Evolutionary conservation across 768 basidiomycete genomes (phyloP).

Genomic region (Vararia minispora): DNA sequence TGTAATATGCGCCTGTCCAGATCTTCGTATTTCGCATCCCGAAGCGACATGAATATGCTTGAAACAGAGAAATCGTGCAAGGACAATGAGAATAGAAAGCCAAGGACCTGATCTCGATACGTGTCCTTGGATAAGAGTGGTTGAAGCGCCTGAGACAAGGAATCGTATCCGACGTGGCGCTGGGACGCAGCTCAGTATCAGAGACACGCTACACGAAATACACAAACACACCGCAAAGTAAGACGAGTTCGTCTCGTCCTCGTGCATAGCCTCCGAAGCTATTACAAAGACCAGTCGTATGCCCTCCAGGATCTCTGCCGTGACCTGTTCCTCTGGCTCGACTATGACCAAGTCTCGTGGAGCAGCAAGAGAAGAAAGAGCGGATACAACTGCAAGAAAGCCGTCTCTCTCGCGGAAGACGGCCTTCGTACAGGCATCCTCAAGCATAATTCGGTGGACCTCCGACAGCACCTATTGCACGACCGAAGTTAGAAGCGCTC

Average conservation of each 20-base stretch:
- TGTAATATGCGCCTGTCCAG: conserved; percentile 32
- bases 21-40: conserved; percentile 30
- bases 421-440: conserved; percentile 56
- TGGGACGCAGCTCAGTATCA: conserved; percentile 16
- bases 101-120: conserved; percentile 45
- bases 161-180: conserved; percentile 53
- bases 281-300: conserved; percentile 54
- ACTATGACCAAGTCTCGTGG: conserved; percentile 21
- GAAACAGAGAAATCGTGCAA: conserved; percentile 52
- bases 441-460: conserved; percentile 55
- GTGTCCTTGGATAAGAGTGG: conserved; percentile 35
- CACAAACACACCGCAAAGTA: conserved; percentile 52
- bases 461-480: conserved; percentile 47
- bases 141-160: conserved; percentile 47
- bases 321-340: conserved; percentile 27
- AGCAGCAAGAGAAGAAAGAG: conserved; percentile 48
- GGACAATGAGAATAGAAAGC: conserved; percentile 58
- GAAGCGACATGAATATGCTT: conserved; percentile 41
- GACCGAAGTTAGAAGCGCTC: neutral
- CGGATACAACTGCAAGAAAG: conserved; percentile 63
- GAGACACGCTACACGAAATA: neutral
- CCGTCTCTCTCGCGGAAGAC: conserved; percentile 78
- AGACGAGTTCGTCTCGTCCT: conserved; percentile 40
- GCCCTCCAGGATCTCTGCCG: conserved; percentile 35
- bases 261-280: conserved; percentile 50